Evolutionary conservation across 495 filamentous ascomycete genomes (phyloP), one percentile per base, ranked within the genome.

Genomic region (Lasiosphaeria ovina): DNA sequence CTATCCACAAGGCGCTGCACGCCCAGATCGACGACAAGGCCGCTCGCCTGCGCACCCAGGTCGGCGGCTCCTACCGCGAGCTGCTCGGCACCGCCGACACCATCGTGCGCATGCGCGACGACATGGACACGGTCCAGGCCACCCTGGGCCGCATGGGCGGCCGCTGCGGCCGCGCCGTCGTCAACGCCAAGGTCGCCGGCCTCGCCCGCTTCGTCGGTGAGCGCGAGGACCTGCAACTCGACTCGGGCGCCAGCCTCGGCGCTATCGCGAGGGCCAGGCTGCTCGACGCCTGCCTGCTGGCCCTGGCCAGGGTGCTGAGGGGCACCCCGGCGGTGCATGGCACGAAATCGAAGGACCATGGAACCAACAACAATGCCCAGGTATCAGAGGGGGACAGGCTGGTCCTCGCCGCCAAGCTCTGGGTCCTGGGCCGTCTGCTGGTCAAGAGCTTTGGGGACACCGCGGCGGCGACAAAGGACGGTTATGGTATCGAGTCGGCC

Each of bases 51-150:
- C 87, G 94, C 73, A 89, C 89, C 51, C 86, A 96, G 60, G 94
- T 98, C 66, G 95, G 94, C n/a, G 90, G 83, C 58, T 89, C 90
- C 71, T 98, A 98, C 73, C 86, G 94, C 68, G 91, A 96, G 62
- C 85, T 98, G 10, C 85, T 98, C 17, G 90, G 89, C 51, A 97
- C 95, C 0, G 94, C 94, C 35, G 92, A 97, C 69, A 84, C 86
- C 32, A 98, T 98, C 66, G 86, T 97, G 34, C 80, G 85, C 52
- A 97, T 98, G 93, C 87, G 92, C 49, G 73, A 67, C 10, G 83
- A 91, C 62, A 93, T 94, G 74, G 81, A 88, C 53, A 69, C 81
- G 14, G 88, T 91, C 24, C 92, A 97, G 70, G 73, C 77, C 0
- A 82, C 81, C 31, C 74, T 98, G 57, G 81, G 81, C 16, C 82